A percentile compares a stretch with the other conserved stretches of the same genome.
Evolutionary conservation across 2,329 filamentous ascomycete genomes (phyloP).

Genomic region (Trichothecium sympodiale): DNA sequence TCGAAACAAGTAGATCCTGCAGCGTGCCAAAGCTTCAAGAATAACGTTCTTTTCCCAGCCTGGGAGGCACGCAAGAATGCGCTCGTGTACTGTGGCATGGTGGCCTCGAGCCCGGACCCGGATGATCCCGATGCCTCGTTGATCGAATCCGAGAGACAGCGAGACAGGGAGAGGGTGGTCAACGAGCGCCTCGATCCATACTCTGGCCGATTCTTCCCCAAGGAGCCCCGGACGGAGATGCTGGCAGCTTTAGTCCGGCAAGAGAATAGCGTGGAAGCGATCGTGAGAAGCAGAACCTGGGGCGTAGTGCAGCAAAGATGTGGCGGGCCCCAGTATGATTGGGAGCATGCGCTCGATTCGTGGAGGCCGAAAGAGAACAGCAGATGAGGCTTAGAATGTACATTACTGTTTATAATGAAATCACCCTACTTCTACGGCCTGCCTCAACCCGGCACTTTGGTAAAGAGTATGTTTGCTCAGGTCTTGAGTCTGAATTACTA

Average conservation of each 20-base stretch:
- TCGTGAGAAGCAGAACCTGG: slow-evolving; percentile 78
- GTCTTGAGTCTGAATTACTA: too few species aligned
- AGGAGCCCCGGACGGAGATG: slow-evolving; percentile 69
- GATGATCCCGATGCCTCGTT: slow-evolving; percentile 69
- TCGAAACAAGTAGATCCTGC: slow-evolving; percentile 44
- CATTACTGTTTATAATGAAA: too few species aligned
- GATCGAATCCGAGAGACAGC: slow-evolving; percentile 58
- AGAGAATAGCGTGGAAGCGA: slow-evolving; percentile 66
- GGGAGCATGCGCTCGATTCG: slow-evolving; percentile 52
- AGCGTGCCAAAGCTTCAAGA: slow-evolving; percentile 63
- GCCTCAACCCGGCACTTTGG: too few species aligned
- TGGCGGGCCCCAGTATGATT: slow-evolving; percentile 42
- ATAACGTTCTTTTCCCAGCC: slow-evolving; percentile 70
- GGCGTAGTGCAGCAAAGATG: slow-evolving; percentile 66
- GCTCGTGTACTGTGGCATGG: slow-evolving; percentile 76
- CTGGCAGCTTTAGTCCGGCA: slow-evolving; percentile 64
- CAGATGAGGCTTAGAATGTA: slow-evolving; percentile 1
- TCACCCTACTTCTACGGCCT: too few species aligned
- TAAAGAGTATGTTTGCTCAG: too few species aligned
- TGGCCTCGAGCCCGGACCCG: slow-evolving; percentile 79
- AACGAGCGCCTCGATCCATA: slow-evolving; percentile 91
- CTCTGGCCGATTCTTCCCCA: slow-evolving; percentile 68
- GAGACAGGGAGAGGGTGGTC: slow-evolving; percentile 61
- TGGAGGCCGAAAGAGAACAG: slow-evolving; percentile 39
- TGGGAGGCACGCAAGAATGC: slow-evolving; percentile 81